Percentiles rank a stretch among this genome's conserved stretches.
Evolutionary conservation across 495 filamentous ascomycete genomes (phyloP).

Genomic region (Daldinia loculata): DNA sequence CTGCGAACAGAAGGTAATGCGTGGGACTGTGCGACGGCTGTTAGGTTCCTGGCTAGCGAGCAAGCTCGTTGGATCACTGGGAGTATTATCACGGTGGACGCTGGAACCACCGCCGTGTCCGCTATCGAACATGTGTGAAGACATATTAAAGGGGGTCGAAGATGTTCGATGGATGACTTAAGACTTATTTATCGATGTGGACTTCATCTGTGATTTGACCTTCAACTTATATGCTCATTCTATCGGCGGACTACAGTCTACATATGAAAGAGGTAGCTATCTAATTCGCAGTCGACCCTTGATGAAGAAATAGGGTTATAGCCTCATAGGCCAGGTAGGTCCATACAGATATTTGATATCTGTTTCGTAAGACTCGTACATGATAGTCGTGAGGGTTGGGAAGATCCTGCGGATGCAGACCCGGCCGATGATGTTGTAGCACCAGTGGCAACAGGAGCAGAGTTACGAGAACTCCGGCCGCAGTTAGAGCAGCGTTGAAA

Average conservation of each 20-base stretch:
- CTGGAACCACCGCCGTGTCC: conserved; percentile 51
- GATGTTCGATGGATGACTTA: neutral
- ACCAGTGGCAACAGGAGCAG: neutral
- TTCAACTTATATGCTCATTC: neutral
- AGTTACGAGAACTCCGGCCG: neutral
- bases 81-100: conserved; percentile 59
- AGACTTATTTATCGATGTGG: neutral
- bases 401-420: neutral
- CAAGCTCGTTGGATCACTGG: conserved; percentile 63
- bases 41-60: conserved; percentile 56
- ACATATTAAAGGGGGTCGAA: neutral
- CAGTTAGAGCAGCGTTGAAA: neutral
- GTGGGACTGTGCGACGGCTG: conserved; percentile 57
- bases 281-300: neutral
- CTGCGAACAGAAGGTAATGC: conserved; percentile 63
- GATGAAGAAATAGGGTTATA: neutral
- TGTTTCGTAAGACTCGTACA: neutral
- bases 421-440: neutral
- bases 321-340: neutral
- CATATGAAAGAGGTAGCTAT: neutral
- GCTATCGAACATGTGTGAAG: conserved; percentile 30
- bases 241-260: neutral
- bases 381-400: neutral
- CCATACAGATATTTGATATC: neutral
- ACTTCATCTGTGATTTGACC: neutral